Evolutionary conservation across 352 stramenopile genomes (phyloP), one percentile per base, ranked within the genome.

Genomic region (Thraustochytrium striatum): DNA sequence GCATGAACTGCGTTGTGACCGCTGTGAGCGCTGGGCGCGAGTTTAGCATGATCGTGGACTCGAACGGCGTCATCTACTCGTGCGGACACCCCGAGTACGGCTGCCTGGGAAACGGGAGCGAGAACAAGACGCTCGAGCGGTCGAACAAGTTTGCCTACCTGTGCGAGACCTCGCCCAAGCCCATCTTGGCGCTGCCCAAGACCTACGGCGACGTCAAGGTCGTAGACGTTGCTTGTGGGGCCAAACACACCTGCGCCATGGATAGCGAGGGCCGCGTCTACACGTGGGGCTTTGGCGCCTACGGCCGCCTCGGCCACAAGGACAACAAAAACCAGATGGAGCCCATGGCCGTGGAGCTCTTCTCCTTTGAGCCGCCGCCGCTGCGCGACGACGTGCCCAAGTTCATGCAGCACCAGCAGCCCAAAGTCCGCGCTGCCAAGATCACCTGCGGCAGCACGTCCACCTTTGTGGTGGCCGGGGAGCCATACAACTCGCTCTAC

Each of bases 231-330:
- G 70, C 70, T 33, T 80, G 70, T 32, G 70, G 70, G 21, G 70
- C 70, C 16, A 52, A 80, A 33, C 70, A 80, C 36, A 83, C 61
- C 30, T 83, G 55, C 38, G 70, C 70, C 33, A 80, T 69, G 33
- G 70, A 80, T 39, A n/a, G 9, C 16, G 61, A 80, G 25, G 70
- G 70, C 30, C 21, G 36, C 16, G 41, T 80, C 58, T 80, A 70
- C 39, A 80, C 70, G n/a, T 80, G 70, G 70, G 70, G 70, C 41
- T 80, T 80, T 75, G 70, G 70, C 55, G 70, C 32, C 38, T 80
- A 65, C 33, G 70, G 70, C 13, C 38, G 70, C 28, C 58, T 80
- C 8, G 70, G 70, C 35, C 70, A 80, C 58, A 47, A 47, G 5
- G 70, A 80, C 58, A 73, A 70, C 41, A 80, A 80, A 38, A 39